Base-by-base conservation (phyloP, 2,329 filamentous ascomycete species). In the Ascochyta fabae region DNA sequence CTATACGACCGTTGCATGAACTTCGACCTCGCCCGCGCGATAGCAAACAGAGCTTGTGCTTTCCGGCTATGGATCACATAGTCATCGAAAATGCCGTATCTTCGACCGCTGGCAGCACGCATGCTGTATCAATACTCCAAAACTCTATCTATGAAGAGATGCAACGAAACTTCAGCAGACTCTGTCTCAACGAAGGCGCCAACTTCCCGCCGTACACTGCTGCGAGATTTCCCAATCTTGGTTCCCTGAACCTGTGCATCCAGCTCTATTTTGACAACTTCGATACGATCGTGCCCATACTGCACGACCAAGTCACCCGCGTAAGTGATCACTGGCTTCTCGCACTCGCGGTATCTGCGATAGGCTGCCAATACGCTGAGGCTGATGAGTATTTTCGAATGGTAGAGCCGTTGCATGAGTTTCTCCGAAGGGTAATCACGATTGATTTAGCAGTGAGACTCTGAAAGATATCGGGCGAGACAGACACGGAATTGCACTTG, bases 261-360 rank as follows among this genome's bases (percentile, higher is more conserved):
- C 59, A 55, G n/a, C 53, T 71, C 1, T 72, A 69, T 45, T 61
- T 65, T 40, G 64, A 67, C 13, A 60, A 65, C 26, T 72, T 72
- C 35, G 64, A 67, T 24, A 50, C 60, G 24, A 61, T 59, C 33
- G 36, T 72, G 19, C 70, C 71, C 8, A 64, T 72, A 24, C 36
- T 73, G 2, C 69, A 72, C 44, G 49, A 54, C 15, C 59, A 56
- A 3, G 62, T 59, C 1, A 52, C 65, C 29, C 13, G 12, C 19
- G 47, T 50, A 29, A 54, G 12, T 34, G 46, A 48, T 8, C 43
- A 67, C 19, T 65, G 61, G 56, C 33, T 66, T 2, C 58, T 69
- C 7, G 53, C 64, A n/a, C 53, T 72, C n/a, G 68, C 67, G 5
- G 53, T 71, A 35, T 64, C 62, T 6, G 62, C 67, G 9, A 59